These are phyloP conservation scores for Claviceps paspali DNA, from an alignment of 2,329 filamentous ascomycete species.

Conservation along the genomic window DNA sequence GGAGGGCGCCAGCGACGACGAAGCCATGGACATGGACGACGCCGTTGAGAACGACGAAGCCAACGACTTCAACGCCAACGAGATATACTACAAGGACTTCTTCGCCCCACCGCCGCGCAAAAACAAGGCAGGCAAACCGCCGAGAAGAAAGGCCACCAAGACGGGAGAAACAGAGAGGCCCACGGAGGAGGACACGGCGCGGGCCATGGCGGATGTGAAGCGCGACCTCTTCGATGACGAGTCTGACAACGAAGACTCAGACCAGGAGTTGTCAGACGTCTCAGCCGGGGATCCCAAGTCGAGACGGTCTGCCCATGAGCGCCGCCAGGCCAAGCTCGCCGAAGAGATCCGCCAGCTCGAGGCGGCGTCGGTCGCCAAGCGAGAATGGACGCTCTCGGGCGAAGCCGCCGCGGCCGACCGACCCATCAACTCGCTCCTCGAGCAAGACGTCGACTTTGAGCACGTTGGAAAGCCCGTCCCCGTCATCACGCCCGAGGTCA, in stretches of 20 bases:
- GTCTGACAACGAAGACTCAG: constrained; percentile 48
- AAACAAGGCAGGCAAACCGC: constrained; percentile 31
- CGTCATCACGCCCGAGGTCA: constrained; percentile 82
- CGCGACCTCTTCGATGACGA: constrained; percentile 80
- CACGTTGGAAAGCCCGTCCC: constrained; percentile 87
- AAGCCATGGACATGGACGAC: constrained; percentile 36
- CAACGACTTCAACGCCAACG: constrained; percentile 61
- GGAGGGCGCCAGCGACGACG: constrained; percentile 52
- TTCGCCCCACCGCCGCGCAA: constrained; percentile 78
- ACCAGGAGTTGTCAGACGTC: constrained; percentile 47
- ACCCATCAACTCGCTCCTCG: constrained; percentile 80
- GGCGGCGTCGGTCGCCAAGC: constrained; percentile 74
- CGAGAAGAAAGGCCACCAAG: constrained; percentile 21
- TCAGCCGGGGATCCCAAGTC: constrained; percentile 56
- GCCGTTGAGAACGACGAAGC: constrained; percentile 35
- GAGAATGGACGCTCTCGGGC: constrained; percentile 78
- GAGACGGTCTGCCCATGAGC: constrained; percentile 72
- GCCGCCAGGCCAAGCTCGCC: constrained; percentile 67
- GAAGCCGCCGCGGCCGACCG: constrained; percentile 73
- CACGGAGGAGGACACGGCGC: constrained; percentile 54
- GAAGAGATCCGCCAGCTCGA: constrained; percentile 89
- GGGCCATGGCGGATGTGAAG: constrained; percentile 74
- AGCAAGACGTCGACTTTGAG: constrained; percentile 93
- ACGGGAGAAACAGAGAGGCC: constrained; percentile 28
- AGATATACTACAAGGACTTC: constrained; percentile 84